Conservation (phyloP, 164 flowering plant genomes). For the Sedum album region DNA sequence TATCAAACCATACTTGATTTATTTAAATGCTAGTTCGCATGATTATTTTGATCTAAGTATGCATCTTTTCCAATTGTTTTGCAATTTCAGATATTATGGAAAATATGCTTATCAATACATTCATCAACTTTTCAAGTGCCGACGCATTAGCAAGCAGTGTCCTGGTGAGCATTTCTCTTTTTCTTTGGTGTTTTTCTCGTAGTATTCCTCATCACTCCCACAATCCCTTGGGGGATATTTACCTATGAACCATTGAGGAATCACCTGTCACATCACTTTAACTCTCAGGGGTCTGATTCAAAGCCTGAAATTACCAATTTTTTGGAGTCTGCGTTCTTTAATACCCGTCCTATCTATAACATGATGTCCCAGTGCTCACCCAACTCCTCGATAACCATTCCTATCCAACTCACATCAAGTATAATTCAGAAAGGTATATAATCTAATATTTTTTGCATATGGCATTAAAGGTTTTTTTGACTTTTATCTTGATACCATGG, state of each 20-base stretch:
- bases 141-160: neutral
- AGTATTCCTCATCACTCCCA: neutral
- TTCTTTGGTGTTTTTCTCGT: neutral
- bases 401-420: neutral
- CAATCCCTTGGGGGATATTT: neutral
- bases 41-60: neutral
- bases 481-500: too few relatives aligned
- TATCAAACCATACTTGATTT: neutral
- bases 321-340: neutral
- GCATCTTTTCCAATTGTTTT: neutral
- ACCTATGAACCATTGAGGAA: neutral
- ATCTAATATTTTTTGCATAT: neutral
- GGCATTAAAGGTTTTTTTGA: too few relatives aligned
- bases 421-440: neutral
- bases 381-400: slow-evolving; percentile 3
- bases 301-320: neutral
- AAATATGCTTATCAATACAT: neutral
- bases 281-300: slow-evolving; percentile 4
- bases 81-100: neutral
- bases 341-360: neutral
- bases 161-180: neutral
- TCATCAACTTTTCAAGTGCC: neutral
- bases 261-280: neutral
- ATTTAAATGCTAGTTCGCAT: neutral
- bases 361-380: neutral